Evolutionary conservation across 202 grass and related monocot species (phyloP), one percentile per base, ranked within the genome.

Genomic region (Schoenoplectus tabernaemontani): DNA sequence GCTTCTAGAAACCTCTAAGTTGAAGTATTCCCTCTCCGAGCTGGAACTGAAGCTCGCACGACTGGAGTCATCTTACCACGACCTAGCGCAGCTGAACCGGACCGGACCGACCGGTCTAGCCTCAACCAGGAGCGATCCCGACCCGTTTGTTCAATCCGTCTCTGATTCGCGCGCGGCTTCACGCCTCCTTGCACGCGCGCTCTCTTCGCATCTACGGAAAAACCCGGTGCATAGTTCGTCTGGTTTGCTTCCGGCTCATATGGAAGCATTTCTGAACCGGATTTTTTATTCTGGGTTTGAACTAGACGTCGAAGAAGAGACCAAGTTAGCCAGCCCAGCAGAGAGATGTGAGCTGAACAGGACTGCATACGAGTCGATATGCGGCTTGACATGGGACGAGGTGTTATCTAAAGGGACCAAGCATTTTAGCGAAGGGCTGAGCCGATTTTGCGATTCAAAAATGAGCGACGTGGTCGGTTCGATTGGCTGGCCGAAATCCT

Each of bases 361-460:
- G 57, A 85, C 86, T 9, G 86, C 88, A 19, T 89, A 89, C 84
- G 78, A 89, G 78, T 87, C 83, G 60, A 64, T 92, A 36, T 65
- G 69, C 3, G 81, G 42, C 46, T 85, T 98, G 24, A 88, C 91
- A 6, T 98, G 96, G 96, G 89, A 95, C 16, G 91, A 95, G 62
- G 96, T 98, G 2, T 68, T 98, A 11, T 47, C 87, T 4, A 89
- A 87, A 59, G 96, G 96, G 37, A 98, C 96, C 13, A 90, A 87
- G 68, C 91, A 95, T 88, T 95, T 90, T 84, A 95, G 91, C 76
- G 85, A 90, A 37, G 96, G 86, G 1, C 82, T 98, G 19, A 98
- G 96, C 86, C 91, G 88, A 6, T 98, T 98, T 82, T 98, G 96
- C 78, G 96, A 98, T 85, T 71, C 83, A 37, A 98, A 98, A 73